Evolutionary conservation across 2,329 filamentous ascomycete genomes (phyloP).

Genomic region (Xylariomycetidae sp.): DNA sequence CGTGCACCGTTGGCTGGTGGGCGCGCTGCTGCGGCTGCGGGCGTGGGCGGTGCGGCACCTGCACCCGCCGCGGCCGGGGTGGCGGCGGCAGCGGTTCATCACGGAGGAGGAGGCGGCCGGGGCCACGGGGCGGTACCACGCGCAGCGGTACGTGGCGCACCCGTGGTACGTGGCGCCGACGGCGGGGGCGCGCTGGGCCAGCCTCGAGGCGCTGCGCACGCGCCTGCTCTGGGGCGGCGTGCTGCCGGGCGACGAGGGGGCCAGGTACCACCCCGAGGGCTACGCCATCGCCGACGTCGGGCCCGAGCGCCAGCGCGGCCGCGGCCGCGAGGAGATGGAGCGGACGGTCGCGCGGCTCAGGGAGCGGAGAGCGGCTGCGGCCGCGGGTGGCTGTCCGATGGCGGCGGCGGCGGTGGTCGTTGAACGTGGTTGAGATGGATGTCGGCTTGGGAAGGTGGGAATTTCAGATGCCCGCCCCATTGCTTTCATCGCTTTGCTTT

Average conservation of each 20-base stretch:
- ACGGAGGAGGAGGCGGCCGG: slow-evolving; percentile 33
- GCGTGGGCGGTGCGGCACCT: slow-evolving; percentile 42
- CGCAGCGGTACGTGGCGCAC: slow-evolving; percentile 36
- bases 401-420: neutral
- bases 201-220: slow-evolving; percentile 36
- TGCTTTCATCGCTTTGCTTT: no score
- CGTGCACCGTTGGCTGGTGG: slow-evolving; percentile 28
- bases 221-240: slow-evolving; percentile 37
- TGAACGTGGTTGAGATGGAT: no score
- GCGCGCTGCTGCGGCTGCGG: slow-evolving; percentile 33
- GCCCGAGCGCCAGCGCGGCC: slow-evolving; percentile 3
- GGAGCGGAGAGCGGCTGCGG: neutral
- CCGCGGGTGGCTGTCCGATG: slow-evolving; percentile 2
- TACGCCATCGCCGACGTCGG: slow-evolving; percentile 7
- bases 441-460: no score
- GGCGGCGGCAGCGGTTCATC: slow-evolving; percentile 27
- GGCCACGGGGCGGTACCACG: slow-evolving; percentile 35
- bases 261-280: slow-evolving; percentile 30
- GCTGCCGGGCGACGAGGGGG: slow-evolving; percentile 39
- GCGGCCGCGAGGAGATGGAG: slow-evolving; percentile 8
- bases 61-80: slow-evolving; percentile 39
- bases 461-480: no score
- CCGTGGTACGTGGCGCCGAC: slow-evolving; percentile 49
- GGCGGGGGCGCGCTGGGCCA: slow-evolving; percentile 41
- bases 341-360: slow-evolving; percentile 4